Conservation (phyloP, 2,329 filamentous ascomycete genomes). For the Pseudodiploospora longispora region DNA sequence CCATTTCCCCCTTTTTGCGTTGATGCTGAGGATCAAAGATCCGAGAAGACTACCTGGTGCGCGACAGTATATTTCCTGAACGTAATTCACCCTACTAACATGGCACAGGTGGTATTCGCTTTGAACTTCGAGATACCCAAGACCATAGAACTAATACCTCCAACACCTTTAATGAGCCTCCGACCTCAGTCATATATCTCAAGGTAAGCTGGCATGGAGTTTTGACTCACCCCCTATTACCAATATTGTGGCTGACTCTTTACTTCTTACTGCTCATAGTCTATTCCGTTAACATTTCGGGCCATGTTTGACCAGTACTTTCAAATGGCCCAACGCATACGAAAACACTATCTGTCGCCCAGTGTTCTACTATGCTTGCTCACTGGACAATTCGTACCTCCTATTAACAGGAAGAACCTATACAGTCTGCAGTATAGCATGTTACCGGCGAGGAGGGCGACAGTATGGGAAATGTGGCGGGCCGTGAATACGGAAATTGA, state of each 20-base stretch:
- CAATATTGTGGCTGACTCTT: background rate
- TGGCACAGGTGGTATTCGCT: slow-evolving; percentile 59
- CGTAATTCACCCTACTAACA: background rate
- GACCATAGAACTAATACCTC: slow-evolving; percentile 34
- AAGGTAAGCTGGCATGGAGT: slow-evolving; percentile 49
- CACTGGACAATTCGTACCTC: slow-evolving; percentile 87
- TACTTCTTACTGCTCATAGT: slow-evolving; percentile 37
- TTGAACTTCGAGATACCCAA: slow-evolving; percentile 75
- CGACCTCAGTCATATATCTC: slow-evolving; percentile 76
- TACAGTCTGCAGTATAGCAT: slow-evolving; percentile 98
- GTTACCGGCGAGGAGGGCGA: slow-evolving; percentile 74
- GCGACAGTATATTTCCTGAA: slow-evolving; percentile 8
- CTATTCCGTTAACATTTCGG: slow-evolving; percentile 80
- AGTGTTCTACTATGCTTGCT: slow-evolving; percentile 80
- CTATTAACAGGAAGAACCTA: slow-evolving; percentile 87
- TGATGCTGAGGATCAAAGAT: slow-evolving; percentile 95
- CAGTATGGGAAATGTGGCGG: slow-evolving; percentile 80
- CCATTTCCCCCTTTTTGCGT: slow-evolving; percentile 92
- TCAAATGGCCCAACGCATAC: slow-evolving; percentile 82
- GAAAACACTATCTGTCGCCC: slow-evolving; percentile 90
- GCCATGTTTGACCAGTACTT: slow-evolving; percentile 98
- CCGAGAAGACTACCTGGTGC: slow-evolving; percentile 76
- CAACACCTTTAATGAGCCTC: slow-evolving; percentile 37
- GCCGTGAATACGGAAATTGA: slow-evolving; percentile 45
- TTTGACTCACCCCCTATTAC: background rate